Evolutionary conservation across 441 rosid species (phyloP), one percentile per base, ranked within the genome.

Genomic region (Hura crepitans): DNA sequence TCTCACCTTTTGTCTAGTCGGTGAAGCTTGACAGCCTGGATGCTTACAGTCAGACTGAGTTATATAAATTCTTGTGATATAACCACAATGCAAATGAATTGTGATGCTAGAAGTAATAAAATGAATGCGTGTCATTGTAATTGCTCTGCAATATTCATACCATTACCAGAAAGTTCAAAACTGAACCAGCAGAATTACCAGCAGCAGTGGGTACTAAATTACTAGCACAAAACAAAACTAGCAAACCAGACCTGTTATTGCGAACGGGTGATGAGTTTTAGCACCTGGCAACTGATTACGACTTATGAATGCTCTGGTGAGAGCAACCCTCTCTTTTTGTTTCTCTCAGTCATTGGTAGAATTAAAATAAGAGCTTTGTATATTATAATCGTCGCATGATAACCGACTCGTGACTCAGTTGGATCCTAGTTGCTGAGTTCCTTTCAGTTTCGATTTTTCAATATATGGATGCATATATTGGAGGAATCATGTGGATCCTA

Each of bases 21-120:
- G 28, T 18, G 22, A 74, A 60, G 78, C 68, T 78, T 47, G 57
- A 72, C 62, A 64, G 65, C 74, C 76, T 74, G 62, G 49, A 58
- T 43, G 18, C 58, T 25, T 39, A 54, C 72, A 65, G 70, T 43
- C 68, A 74, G 57, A 62, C 49, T 54, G 17, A 8, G 2, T 11
- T 42, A 42, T 2, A 9, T 1, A 9, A 42, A 42, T 42, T 10
- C 9, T 25, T 10, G 57, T 10, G 2, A 14, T 17, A 42, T 42
- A 1, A 42, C 12, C 46, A 42, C 10, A 42, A 9, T 12, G 12
- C 13, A 42, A 42, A 10, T 42, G 46, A 10, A 42, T n/a, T n/a
- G n/a, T n/a, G 46, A 42, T 42, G 46, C 46, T 35, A 35, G 7
- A 35, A 4, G 4, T 35, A 35, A 35, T 35, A 35, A 35, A 35